These are phyloP conservation scores for Monilinia fructicola DNA, from an alignment of 2,329 filamentous ascomycete species.

Conservation along the genomic window DNA sequence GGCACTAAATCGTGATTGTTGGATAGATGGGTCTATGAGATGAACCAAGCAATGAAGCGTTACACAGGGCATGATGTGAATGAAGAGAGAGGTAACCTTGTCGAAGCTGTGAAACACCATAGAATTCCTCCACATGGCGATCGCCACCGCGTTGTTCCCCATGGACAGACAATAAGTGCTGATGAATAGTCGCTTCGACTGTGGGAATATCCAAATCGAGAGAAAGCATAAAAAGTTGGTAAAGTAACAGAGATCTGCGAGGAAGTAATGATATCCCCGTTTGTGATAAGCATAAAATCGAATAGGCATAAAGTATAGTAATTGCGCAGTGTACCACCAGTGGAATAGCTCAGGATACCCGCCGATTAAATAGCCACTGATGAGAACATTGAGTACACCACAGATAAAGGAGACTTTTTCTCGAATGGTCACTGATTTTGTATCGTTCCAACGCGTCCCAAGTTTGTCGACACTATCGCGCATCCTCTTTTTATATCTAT, in stretches of 20 bases:
- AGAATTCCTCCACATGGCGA: slow-evolving; percentile 99
- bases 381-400: slow-evolving; percentile 94
- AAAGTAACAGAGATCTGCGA: slow-evolving; percentile 97
- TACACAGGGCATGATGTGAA: slow-evolving; percentile 98
- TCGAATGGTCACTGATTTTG: slow-evolving; percentile 79
- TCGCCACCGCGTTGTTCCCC: slow-evolving; percentile 95
- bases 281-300: slow-evolving; percentile 88
- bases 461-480: slow-evolving; percentile 84
- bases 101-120: slow-evolving; percentile 98
- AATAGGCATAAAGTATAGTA: slow-evolving; percentile 96
- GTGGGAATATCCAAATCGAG: slow-evolving; percentile 86
- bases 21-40: slow-evolving; percentile 64
- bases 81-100: slow-evolving; percentile 96
- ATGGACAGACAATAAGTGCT: slow-evolving; percentile 89
- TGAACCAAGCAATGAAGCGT: slow-evolving; percentile 92
- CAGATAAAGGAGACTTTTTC: slow-evolving; percentile 97
- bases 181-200: slow-evolving; percentile 88
- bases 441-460: slow-evolving; percentile 82
- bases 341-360: slow-evolving; percentile 84
- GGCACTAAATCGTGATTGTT: slow-evolving; percentile 75
- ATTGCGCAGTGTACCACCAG: slow-evolving; percentile 84
- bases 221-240: slow-evolving; percentile 84
- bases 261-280: slow-evolving; percentile 93
- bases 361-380: slow-evolving; percentile 91
- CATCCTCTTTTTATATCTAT: slow-evolving; percentile 87